phyloP scores from a whole-genome alignment of 352 stramenopile species.

The Aphanomyces cochlioides region DNA sequence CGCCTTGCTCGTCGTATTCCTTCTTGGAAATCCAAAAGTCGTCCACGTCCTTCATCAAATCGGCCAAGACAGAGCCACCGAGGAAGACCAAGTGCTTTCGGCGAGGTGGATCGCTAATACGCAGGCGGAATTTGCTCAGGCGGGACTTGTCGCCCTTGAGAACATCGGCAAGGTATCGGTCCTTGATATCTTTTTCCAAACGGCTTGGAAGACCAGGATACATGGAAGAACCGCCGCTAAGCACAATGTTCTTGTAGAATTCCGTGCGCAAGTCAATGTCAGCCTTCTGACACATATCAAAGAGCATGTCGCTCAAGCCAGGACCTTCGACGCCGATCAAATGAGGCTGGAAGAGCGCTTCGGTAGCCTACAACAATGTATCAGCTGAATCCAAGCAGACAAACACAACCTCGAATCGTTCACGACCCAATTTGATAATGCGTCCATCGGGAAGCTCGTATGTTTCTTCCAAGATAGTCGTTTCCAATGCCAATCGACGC shows the following conservation, averaged over 20 bases:
- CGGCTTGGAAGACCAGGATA: slow-evolving; percentile 92
- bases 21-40: slow-evolving; percentile 94
- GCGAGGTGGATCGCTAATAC: slow-evolving; percentile 94
- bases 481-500: slow-evolving; percentile 85
- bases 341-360: slow-evolving; percentile 95
- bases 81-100: slow-evolving; percentile 96
- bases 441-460: slow-evolving; percentile 97
- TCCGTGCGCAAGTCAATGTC: slow-evolving; percentile 91
- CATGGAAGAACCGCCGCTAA: slow-evolving; percentile 92
- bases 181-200: slow-evolving; percentile 90
- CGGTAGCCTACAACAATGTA: slow-evolving; percentile 39
- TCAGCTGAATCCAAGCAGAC: not conserved
- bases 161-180: slow-evolving; percentile 79
- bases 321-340: slow-evolving; percentile 96
- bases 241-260: slow-evolving; percentile 98
- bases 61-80: slow-evolving; percentile 89
- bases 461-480: slow-evolving; percentile 87
- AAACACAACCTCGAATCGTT: slow-evolving; percentile 91
- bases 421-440: slow-evolving; percentile 91
- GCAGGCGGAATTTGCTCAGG: slow-evolving; percentile 91
- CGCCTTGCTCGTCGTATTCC: slow-evolving; percentile 93
- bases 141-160: slow-evolving; percentile 84
- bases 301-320: slow-evolving; percentile 95
- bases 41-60: slow-evolving; percentile 92
- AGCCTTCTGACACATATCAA: slow-evolving; percentile 98